Percentiles rank a stretch among this genome's conserved stretches.
phyloP scores from a whole-genome alignment of 208 protist species.

The Leishmania tarentolae region DNA sequence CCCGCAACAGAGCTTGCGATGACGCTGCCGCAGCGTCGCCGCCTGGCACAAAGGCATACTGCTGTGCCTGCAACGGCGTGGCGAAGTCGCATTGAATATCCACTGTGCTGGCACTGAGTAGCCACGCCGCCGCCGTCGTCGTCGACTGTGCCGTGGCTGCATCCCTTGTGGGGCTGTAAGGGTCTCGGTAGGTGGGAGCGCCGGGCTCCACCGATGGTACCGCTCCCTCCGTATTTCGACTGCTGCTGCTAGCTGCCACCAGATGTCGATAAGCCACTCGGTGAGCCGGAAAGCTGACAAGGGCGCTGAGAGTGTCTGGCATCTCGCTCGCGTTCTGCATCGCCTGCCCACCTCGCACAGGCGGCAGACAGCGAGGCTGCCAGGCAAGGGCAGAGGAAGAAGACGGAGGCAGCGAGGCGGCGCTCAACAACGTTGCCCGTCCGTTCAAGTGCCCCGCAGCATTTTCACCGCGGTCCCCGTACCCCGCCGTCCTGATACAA shows the following conservation, averaged over 20 bases:
- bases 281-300: slow-evolving; percentile 21
- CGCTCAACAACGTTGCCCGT: background rate
- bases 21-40: background rate
- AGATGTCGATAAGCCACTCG: slow-evolving; percentile 21
- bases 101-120: slow-evolving; percentile 12
- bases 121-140: background rate
- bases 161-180: background rate
- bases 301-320: slow-evolving; percentile 8
- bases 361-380: slow-evolving; percentile 26
- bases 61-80: slow-evolving; percentile 18
- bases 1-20: slow-evolving; percentile 31
- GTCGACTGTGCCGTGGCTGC: background rate
- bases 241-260: background rate
- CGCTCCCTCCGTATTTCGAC: background rate
- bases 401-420: background rate
- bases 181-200: background rate
- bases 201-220: background rate
- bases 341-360: slow-evolving; percentile 13
- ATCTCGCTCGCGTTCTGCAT: slow-evolving; percentile 15
- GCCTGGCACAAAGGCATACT: slow-evolving; percentile 32
- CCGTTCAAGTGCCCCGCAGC: background rate
- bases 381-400: slow-evolving; percentile 9
- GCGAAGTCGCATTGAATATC: slow-evolving; percentile 37
- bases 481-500: slow-evolving; percentile 2
- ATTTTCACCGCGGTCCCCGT: background rate